A percentile compares a stretch with the other conserved stretches of the same genome.
Evolutionary conservation across 2,329 filamentous ascomycete genomes (phyloP).

Genomic region (Fusarium austroafricanum): DNA sequence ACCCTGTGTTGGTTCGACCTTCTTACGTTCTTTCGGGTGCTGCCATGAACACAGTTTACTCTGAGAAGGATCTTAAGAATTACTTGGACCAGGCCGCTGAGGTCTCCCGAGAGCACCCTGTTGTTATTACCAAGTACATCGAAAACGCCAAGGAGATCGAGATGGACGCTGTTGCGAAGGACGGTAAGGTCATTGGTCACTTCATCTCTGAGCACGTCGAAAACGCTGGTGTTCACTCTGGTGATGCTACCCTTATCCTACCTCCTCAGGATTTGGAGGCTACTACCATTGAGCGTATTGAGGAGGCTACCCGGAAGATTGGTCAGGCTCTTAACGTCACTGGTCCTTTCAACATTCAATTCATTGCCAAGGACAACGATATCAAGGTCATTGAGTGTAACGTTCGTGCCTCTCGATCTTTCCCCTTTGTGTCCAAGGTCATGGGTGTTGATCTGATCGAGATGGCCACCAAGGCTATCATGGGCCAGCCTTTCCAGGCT

Average conservation of each 20-base stretch:
- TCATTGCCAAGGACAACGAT: constrained; percentile 99
- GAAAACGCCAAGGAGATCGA: constrained; percentile 99
- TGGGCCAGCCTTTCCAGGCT: constrained; percentile 81
- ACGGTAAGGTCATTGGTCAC: constrained; percentile 90
- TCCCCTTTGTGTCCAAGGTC: constrained; percentile 98
- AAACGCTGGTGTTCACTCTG: constrained; percentile 98
- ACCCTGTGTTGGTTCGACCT: constrained; percentile 93
- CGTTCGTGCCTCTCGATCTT: constrained; percentile 93
- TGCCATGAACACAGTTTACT: constrained; percentile 99
- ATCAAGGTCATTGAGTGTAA: constrained; percentile 99
- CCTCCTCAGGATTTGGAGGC: constrained; percentile 92
- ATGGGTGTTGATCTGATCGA: constrained; percentile 98
- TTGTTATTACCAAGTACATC: constrained; percentile 99
- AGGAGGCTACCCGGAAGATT: constrained; percentile 95
- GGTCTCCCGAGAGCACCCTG: constrained; percentile 93
- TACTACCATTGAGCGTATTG: constrained; percentile 90
- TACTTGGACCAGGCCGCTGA: constrained; percentile 92
- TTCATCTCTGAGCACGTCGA: constrained; percentile 99
- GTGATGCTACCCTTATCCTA: constrained; percentile 94
- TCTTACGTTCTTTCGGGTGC: constrained; percentile 97
- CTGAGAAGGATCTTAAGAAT: constrained; percentile 87
- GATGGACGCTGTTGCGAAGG: constrained; percentile 96
- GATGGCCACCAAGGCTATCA: constrained; percentile 98
- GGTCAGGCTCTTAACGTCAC: constrained; percentile 94
- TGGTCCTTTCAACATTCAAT: constrained; percentile 98